phyloP scores from a whole-genome alignment of 805 yeast species.

The Teunomyces aglyptinius region DNA sequence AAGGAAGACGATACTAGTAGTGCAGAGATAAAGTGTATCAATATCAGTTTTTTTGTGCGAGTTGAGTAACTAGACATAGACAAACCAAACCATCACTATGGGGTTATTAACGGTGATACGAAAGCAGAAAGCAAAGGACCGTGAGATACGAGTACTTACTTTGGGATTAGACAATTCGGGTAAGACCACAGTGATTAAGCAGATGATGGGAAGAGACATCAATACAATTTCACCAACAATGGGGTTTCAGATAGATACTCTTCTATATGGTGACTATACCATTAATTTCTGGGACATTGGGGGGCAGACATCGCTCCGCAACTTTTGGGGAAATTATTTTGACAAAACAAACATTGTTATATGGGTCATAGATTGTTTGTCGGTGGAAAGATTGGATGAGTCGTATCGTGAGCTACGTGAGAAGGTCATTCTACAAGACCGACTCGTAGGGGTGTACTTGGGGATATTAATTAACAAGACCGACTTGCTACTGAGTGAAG shows the following conservation, averaged over 20 bases:
- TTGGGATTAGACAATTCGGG: conserved; percentile 92
- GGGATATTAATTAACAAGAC: conserved; percentile 71
- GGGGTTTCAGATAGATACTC: conserved; percentile 79
- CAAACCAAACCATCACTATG: conserved; percentile 49
- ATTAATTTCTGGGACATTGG: conserved; percentile 87
- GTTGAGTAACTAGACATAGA: too few relatives aligned
- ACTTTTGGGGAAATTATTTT: conserved; percentile 77
- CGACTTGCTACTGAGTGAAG: conserved; percentile 48
- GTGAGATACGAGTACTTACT: conserved; percentile 69
- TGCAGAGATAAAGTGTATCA: too few relatives aligned
- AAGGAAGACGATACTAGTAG: not conserved
- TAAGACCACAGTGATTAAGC: conserved; percentile 77
- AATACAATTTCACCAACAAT: conserved; percentile 76
- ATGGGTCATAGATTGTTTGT: conserved; percentile 81
- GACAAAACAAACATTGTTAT: conserved; percentile 71
- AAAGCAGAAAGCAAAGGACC: conserved; percentile 79
- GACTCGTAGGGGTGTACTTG: conserved; percentile 67
- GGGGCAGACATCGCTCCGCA: conserved; percentile 46
- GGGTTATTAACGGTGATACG: conserved; percentile 77
- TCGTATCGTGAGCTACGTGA: conserved; percentile 61
- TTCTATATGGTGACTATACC: conserved; percentile 41
- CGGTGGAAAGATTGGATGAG: conserved; percentile 61
- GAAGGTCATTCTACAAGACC: conserved; percentile 61
- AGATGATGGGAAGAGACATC: conserved; percentile 50
- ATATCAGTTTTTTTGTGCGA: too few relatives aligned